Evolutionary conservation across 352 stramenopile genomes (phyloP).

Genomic region (Pythium diclinum): DNA sequence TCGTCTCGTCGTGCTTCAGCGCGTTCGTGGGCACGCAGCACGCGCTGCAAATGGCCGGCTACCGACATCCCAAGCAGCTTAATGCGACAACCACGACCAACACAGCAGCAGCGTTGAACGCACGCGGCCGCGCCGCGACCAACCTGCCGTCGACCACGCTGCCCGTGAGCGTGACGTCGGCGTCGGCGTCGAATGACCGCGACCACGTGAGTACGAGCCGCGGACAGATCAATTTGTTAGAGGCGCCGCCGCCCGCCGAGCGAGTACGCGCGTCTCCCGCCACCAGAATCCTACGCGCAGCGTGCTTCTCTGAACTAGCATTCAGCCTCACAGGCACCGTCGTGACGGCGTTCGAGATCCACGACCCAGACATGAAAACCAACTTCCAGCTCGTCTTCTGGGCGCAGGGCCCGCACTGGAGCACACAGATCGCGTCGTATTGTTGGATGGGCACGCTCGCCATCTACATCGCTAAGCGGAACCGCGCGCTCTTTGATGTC

Average conservation of each 20-base stretch:
- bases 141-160: slow-evolving; percentile 12
- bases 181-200: background rate
- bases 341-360: slow-evolving; percentile 52
- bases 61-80: slow-evolving; percentile 18
- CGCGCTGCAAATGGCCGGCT: slow-evolving; percentile 45
- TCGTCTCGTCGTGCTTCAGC: slow-evolving; percentile 63
- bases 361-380: slow-evolving; percentile 21
- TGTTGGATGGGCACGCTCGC: slow-evolving; percentile 73
- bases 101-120: background rate
- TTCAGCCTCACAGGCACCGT: slow-evolving; percentile 67
- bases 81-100: background rate
- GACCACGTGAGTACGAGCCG: slow-evolving; percentile 17
- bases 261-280: slow-evolving; percentile 37
- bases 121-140: slow-evolving; percentile 7
- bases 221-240: slow-evolving; percentile 22
- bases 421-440: slow-evolving; percentile 74
- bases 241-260: slow-evolving; percentile 8
- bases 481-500: slow-evolving; percentile 62
- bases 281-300: slow-evolving; percentile 61
- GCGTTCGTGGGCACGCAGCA: slow-evolving; percentile 66
- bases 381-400: slow-evolving; percentile 72
- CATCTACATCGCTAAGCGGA: slow-evolving; percentile 64
- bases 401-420: slow-evolving; percentile 68
- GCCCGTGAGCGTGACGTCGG: slow-evolving; percentile 15
- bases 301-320: slow-evolving; percentile 66